Percentiles rank a stretch among this genome's conserved stretches.
Evolutionary conservation across 2,329 filamentous ascomycete genomes (phyloP).

Genomic region (Botrytis squamosa): DNA sequence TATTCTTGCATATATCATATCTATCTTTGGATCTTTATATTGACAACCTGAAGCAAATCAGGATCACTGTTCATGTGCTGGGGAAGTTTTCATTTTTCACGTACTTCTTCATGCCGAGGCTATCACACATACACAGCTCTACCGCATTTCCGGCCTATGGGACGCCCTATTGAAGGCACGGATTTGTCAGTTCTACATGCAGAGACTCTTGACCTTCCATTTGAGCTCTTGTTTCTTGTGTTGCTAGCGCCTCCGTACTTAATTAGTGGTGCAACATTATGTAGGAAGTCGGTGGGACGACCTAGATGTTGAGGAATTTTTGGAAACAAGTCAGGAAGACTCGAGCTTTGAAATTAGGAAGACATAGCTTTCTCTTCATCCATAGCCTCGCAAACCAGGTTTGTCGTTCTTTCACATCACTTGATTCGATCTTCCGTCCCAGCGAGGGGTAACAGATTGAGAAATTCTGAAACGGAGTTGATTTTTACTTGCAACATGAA

Average conservation of each 20-base stretch:
- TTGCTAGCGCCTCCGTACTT: not conserved
- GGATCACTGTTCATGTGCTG: too few relatives aligned
- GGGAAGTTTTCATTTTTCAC: not conserved
- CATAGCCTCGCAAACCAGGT: too few relatives aligned
- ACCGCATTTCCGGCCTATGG: not conserved
- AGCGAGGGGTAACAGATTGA: not conserved
- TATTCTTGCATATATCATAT: not conserved
- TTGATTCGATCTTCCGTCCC: too few relatives aligned
- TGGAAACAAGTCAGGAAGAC: too few relatives aligned
- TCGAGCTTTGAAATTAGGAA: too few relatives aligned
- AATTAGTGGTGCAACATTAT: not conserved
- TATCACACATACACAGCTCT: not conserved
- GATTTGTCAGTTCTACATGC: not conserved
- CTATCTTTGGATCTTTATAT: not conserved
- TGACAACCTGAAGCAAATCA: not conserved
- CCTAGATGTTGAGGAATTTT: too few relatives aligned
- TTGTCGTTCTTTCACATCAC: too few relatives aligned
- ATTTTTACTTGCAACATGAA: not conserved
- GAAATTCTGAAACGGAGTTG: not conserved
- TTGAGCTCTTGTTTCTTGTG: not conserved
- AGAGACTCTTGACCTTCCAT: not conserved
- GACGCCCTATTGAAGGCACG: not conserved
- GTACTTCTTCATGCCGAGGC: not conserved
- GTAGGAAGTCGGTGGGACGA: not conserved
- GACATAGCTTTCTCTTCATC: too few relatives aligned